Conservation (phyloP, 805 yeast species). For the Kazachstania viticola region DNA sequence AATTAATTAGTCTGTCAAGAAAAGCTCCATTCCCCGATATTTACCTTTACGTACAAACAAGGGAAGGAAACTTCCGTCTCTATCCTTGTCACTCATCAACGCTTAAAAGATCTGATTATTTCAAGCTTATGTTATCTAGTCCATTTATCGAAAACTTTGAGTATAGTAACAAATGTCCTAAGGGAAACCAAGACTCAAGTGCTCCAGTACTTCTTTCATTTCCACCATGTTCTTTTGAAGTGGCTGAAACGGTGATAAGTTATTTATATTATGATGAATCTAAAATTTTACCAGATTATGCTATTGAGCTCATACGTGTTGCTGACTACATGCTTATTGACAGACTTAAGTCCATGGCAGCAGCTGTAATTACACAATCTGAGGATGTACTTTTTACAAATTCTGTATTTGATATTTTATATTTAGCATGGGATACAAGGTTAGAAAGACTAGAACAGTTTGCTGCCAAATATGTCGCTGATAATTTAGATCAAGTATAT, state of each 20-base stretch:
- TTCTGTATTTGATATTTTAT: slow-evolving; percentile 43
- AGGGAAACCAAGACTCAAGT: not conserved
- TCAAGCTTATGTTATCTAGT: slow-evolving; percentile 49
- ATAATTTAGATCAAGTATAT: slow-evolving; percentile 32
- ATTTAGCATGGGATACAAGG: slow-evolving; percentile 58
- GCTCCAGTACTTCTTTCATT: slow-evolving; percentile 20
- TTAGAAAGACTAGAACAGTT: slow-evolving; percentile 54
- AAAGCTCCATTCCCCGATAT: slow-evolving; percentile 34
- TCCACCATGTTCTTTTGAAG: slow-evolving; percentile 19
- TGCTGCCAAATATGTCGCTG: slow-evolving; percentile 48
- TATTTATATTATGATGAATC: slow-evolving; percentile 53
- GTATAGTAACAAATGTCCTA: not conserved
- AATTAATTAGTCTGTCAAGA: not conserved
- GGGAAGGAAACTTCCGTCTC: slow-evolving; percentile 22
- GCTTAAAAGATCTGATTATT: slow-evolving; percentile 50
- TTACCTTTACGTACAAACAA: slow-evolving; percentile 28
- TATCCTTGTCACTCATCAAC: slow-evolving; percentile 60
- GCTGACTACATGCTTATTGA: slow-evolving; percentile 51
- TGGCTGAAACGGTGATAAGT: slow-evolving; percentile 40
- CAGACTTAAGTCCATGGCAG: slow-evolving; percentile 54
- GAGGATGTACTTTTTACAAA: slow-evolving; percentile 20
- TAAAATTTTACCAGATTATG: slow-evolving; percentile 36
- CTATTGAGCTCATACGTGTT: slow-evolving; percentile 44
- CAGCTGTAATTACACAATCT: slow-evolving; percentile 30
- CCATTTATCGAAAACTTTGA: slow-evolving; percentile 30